Evolutionary conservation across 2,329 filamentous ascomycete species (phyloP).

Genomic region (Aspergillus ibericus): DNA sequence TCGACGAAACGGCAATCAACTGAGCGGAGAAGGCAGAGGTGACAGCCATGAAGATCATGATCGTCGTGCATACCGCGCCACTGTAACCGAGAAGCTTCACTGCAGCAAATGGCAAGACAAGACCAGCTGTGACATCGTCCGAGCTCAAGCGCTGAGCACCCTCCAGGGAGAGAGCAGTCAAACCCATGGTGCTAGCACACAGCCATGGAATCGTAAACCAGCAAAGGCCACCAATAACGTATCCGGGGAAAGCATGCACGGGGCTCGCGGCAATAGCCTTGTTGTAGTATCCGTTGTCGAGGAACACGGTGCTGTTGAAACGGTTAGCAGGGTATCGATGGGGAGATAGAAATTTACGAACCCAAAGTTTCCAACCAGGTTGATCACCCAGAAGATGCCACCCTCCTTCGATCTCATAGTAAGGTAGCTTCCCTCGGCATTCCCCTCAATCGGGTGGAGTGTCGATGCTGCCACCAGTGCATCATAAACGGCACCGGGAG

Average conservation of each 20-base stretch:
- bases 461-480: slow-evolving; percentile 67
- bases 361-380: slow-evolving; percentile 65
- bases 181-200: slow-evolving; percentile 82
- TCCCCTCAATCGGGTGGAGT: slow-evolving; percentile 74
- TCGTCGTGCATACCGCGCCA: slow-evolving; percentile 73
- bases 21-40: slow-evolving; percentile 81
- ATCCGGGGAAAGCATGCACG: slow-evolving; percentile 82
- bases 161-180: slow-evolving; percentile 78
- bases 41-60: slow-evolving; percentile 88
- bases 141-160: slow-evolving; percentile 70
- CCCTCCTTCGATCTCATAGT: slow-evolving; percentile 83
- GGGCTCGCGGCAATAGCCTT: slow-evolving; percentile 88
- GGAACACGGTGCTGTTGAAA: slow-evolving; percentile 66
- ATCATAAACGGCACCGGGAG: slow-evolving; percentile 75
- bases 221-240: slow-evolving; percentile 78
- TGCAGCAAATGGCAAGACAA: slow-evolving; percentile 82
- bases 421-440: slow-evolving; percentile 77
- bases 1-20: slow-evolving; percentile 82
- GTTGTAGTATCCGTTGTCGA: slow-evolving; percentile 87
- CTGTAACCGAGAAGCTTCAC: slow-evolving; percentile 79
- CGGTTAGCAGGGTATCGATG: slow-evolving; percentile 5
- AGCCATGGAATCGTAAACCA: slow-evolving; percentile 96
- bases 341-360: slow-evolving; percentile 8
- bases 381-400: slow-evolving; percentile 88
- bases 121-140: slow-evolving; percentile 74